Conservation (phyloP, 257 asterid species). For the Primulina tabacum region DNA sequence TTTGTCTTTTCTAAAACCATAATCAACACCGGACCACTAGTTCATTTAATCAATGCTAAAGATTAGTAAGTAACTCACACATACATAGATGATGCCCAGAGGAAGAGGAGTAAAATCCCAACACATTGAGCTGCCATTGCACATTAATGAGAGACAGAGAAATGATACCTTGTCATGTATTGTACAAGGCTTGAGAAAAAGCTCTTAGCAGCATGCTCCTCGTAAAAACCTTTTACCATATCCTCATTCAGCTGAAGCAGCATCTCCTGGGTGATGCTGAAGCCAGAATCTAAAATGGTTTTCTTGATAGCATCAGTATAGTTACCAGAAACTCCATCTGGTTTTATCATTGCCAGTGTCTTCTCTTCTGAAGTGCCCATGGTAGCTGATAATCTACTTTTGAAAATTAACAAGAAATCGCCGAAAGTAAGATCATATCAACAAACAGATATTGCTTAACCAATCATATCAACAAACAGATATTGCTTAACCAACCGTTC, state of each 20-base stretch:
- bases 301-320: slow-evolving; percentile 52
- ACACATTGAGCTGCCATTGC: neutral
- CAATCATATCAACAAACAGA: too few species aligned
- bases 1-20: slow-evolving; percentile 81
- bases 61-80: slow-evolving; percentile 12
- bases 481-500: slow-evolving; percentile 2
- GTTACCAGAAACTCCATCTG: slow-evolving; percentile 74
- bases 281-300: slow-evolving; percentile 54
- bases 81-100: neutral
- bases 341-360: slow-evolving; percentile 82
- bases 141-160: slow-evolving; percentile 1
- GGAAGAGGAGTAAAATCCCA: slow-evolving; percentile 5
- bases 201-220: slow-evolving; percentile 65
- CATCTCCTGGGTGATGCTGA: slow-evolving; percentile 48
- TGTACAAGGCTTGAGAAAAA: slow-evolving; percentile 66
- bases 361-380: slow-evolving; percentile 37
- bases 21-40: slow-evolving; percentile 71
- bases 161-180: slow-evolving; percentile 69
- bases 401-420: slow-evolving; percentile 15
- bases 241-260: slow-evolving; percentile 56
- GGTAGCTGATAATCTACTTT: slow-evolving; percentile 42
- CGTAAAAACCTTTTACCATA: slow-evolving; percentile 49
- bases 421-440: neutral
- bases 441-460: neutral
- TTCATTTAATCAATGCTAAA: slow-evolving; percentile 4